A percentile compares a stretch with the other conserved stretches of the same genome.
phyloP scores from a whole-genome alignment of 2,329 filamentous ascomycete genomes.

The Neopestalotiopsis clavispora region DNA sequence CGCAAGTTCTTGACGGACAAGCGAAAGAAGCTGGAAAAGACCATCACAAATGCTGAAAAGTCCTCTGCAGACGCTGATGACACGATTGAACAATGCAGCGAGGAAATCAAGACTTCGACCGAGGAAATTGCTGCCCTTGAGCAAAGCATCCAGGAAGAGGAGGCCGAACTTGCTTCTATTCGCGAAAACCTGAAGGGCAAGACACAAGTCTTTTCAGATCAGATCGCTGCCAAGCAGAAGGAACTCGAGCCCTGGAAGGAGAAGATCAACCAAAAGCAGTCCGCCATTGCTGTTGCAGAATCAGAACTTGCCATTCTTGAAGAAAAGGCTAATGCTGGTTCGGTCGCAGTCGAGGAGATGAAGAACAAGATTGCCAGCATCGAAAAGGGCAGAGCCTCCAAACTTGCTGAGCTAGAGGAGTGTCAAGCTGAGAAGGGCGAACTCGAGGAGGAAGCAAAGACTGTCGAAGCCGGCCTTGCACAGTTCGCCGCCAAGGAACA shows the following conservation, averaged over 20 bases:
- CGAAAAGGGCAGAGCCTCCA: slow-evolving; percentile 71
- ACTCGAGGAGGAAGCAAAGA: slow-evolving; percentile 75
- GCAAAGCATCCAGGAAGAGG: slow-evolving; percentile 75
- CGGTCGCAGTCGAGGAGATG: slow-evolving; percentile 82
- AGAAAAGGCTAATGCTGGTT: slow-evolving; percentile 87
- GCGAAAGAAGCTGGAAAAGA: slow-evolving; percentile 93
- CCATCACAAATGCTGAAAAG: slow-evolving; percentile 76
- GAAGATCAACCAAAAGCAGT: slow-evolving; percentile 96
- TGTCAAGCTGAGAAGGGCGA: slow-evolving; percentile 74
- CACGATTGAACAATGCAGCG: slow-evolving; percentile 76
- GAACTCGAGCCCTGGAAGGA: slow-evolving; percentile 94
- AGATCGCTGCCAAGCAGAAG: slow-evolving; percentile 92
- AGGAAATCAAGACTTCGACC: slow-evolving; percentile 78
- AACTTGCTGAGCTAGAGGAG: slow-evolving; percentile 75
- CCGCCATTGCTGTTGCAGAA: slow-evolving; percentile 89
- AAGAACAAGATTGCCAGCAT: slow-evolving; percentile 78
- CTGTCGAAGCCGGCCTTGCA: slow-evolving; percentile 73
- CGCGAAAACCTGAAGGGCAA: slow-evolving; percentile 91
- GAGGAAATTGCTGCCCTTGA: slow-evolving; percentile 80
- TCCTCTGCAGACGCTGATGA: slow-evolving; percentile 76
- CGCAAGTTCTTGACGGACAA: slow-evolving; percentile 91
- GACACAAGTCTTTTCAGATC: slow-evolving; percentile 90
- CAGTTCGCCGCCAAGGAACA: slow-evolving; percentile 80
- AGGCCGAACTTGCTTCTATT: slow-evolving; percentile 81
- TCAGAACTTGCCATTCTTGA: slow-evolving; percentile 91